Base-by-base conservation (phyloP, 2,329 filamentous ascomycete species). In the Ascochyta fabae region DNA sequence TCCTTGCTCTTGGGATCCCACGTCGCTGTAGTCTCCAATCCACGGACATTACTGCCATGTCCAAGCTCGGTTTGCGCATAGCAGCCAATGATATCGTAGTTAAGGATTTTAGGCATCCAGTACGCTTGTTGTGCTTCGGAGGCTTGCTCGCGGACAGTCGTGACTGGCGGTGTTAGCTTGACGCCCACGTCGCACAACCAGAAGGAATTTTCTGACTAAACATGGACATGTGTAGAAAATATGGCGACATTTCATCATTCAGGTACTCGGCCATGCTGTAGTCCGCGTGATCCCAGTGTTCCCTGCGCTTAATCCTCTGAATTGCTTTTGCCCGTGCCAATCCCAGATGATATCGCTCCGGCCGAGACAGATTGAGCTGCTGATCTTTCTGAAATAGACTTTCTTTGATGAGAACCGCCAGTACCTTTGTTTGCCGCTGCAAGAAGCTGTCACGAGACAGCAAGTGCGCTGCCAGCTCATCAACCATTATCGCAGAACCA, bases 61-160 rank as follows among this genome's bases (percentile, higher is more conserved):
- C 82, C 81, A 2, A 83, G 72, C 59, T 83, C 81, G 1, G 79
- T 82, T 65, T 83, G 81, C 9, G 79, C 80, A 65, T 83, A 83
- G 46, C 77, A 80, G 12, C 81, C 82, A 51, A 83, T 79, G 26
- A 82, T 81, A 53, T 81, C 76, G 75, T 77, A 81, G 15, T 71
- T 73, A 41, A 81, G 75, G 48, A 82, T 80, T 58, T 76, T 75
- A 0, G 81, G 80, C 66, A 81, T 66, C 82, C 81, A 84, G 60
- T 80, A 75, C 27, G 74, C 73, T 34, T 75, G 74, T 56, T 83
- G 81, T 58, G 77, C 74, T 22, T 80, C 75, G 49, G 73, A 79
- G 7, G 70, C 80, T 61, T 84, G 81, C 61, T 83, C 80, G 44
- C 77, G 72, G 29, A 83, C 71, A n/a, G 81, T 83, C 5, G 79